phyloP scores from a whole-genome alignment of 805 yeast genomes.

The Komagataella mondaviorum region DNA sequence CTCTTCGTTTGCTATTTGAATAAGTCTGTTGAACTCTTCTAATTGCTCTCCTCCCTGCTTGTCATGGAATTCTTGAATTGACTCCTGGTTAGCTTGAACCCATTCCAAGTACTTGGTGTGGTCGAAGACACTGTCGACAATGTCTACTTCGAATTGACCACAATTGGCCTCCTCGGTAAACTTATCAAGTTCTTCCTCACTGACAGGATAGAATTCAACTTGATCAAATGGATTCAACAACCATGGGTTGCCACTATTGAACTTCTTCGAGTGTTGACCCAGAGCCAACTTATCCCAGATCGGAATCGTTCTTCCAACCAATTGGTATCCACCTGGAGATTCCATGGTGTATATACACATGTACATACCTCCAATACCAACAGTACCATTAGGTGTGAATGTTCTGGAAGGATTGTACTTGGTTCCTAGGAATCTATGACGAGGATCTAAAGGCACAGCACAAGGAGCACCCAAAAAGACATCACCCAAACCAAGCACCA shows the following conservation, averaged over 20 bases:
- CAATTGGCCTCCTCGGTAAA: slow-evolving; percentile 62
- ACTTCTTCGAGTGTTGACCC: slow-evolving; percentile 43
- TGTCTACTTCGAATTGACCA: slow-evolving; percentile 67
- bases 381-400: slow-evolving; percentile 92
- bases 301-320: slow-evolving; percentile 93
- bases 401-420: slow-evolving; percentile 96
- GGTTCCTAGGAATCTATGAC: slow-evolving; percentile 84
- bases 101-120: slow-evolving; percentile 67
- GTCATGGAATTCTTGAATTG: slow-evolving; percentile 56
- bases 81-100: slow-evolving; percentile 59
- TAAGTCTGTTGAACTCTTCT: slow-evolving; percentile 74
- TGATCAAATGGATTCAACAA: slow-evolving; percentile 85
- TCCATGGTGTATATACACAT: slow-evolving; percentile 98
- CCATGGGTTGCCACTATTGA: slow-evolving; percentile 59
- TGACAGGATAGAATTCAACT: slow-evolving; percentile 85
- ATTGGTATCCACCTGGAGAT: slow-evolving; percentile 97
- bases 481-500: slow-evolving; percentile 93
- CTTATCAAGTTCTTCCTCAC: slow-evolving; percentile 68
- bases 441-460: slow-evolving; percentile 95
- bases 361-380: slow-evolving; percentile 97
- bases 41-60: slow-evolving; percentile 70
- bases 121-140: slow-evolving; percentile 70
- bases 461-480: slow-evolving; percentile 97
- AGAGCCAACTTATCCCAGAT: slow-evolving; percentile 92
- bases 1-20: slow-evolving; percentile 71